Conservation (phyloP, 768 basidiomycete species). For the Strobilomyces echinocephalus region DNA sequence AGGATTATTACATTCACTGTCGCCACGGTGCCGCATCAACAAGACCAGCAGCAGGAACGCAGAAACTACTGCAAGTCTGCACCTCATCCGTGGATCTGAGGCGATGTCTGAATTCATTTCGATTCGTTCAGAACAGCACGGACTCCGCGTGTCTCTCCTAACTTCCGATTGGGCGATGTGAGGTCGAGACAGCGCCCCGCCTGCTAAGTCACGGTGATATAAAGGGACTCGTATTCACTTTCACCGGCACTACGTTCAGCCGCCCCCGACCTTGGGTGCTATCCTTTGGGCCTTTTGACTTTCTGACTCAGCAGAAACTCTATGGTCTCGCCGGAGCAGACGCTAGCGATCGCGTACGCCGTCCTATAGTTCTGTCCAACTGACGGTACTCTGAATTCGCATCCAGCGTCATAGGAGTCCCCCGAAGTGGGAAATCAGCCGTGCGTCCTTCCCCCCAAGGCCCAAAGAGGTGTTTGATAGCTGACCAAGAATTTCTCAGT, state of each 20-base stretch:
- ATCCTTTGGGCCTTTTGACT: background rate
- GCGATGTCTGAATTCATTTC: constrained; percentile 18
- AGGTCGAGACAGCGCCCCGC: constrained; percentile 6
- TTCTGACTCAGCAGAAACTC: constrained; percentile 2
- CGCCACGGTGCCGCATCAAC: constrained; percentile 1
- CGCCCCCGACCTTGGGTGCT: background rate
- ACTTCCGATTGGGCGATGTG: background rate
- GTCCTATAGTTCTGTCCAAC: background rate
- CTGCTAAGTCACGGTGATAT: constrained; percentile 12
- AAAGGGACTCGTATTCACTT: constrained; percentile 6
- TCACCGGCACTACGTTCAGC: background rate
- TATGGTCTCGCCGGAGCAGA: constrained; percentile 15
- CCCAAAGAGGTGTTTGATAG: background rate
- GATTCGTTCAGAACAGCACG: constrained; percentile 13
- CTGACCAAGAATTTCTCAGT: constrained; percentile 11
- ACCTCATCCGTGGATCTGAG: constrained; percentile 6
- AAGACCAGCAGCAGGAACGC: background rate
- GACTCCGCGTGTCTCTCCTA: constrained; percentile 16
- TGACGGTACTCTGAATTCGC: constrained; percentile 3
- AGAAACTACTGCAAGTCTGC: background rate
- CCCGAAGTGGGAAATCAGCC: constrained; percentile 31
- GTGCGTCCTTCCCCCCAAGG: constrained; percentile 16
- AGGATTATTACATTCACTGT: background rate
- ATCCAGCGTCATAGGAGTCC: constrained; percentile 29
- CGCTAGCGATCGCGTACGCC: constrained; percentile 26